Conservation (phyloP, 345 rosid species). For the Barbarea vulgaris region DNA sequence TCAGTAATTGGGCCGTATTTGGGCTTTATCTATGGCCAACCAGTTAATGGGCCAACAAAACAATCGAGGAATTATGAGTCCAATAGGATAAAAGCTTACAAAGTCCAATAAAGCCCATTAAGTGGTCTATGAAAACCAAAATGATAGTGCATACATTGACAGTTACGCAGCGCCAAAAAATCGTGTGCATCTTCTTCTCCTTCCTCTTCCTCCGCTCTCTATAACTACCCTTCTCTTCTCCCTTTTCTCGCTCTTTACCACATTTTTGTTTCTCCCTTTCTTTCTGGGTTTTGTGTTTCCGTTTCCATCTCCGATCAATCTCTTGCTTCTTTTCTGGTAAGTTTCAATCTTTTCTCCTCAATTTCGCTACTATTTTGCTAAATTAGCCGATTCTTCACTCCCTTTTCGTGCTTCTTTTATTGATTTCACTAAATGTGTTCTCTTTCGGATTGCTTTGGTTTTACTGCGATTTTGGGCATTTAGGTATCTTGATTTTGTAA, state of each 20-base stretch:
- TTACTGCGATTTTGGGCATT: neutral
- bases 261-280: neutral
- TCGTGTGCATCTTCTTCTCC: too few relatives aligned
- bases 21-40: conserved; percentile 2
- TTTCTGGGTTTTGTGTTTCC: too few relatives aligned
- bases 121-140: neutral
- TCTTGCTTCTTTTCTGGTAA: conserved; percentile 14
- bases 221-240: neutral
- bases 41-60: neutral
- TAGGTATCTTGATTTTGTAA: neutral
- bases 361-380: neutral
- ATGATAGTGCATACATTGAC: too few relatives aligned
- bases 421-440: neutral
- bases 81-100: neutral
- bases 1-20: neutral
- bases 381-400: neutral
- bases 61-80: neutral
- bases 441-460: neutral
- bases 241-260: neutral
- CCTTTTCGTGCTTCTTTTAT: too few relatives aligned
- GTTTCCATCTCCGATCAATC: too few relatives aligned
- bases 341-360: neutral
- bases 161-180: too few relatives aligned
- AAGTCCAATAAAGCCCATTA: neutral
- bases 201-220: too few relatives aligned